These are phyloP conservation scores for Boechera retrofracta DNA, from an alignment of 345 rosid species.

Conservation along the genomic window DNA sequence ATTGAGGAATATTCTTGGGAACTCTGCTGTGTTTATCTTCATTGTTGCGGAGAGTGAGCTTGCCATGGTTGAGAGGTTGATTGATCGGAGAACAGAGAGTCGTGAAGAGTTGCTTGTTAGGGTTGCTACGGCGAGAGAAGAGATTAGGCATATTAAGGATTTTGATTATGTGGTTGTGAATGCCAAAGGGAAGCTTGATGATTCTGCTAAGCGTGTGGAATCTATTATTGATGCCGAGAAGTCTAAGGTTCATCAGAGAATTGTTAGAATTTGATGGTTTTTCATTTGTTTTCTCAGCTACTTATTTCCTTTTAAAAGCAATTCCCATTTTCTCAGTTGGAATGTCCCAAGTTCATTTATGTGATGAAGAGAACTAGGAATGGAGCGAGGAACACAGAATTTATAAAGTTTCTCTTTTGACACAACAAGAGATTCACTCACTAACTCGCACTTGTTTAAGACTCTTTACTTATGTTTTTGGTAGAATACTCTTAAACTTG, in stretches of 20 bases:
- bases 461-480: neutral
- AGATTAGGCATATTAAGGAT: constrained; percentile 58
- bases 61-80: constrained; percentile 75
- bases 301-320: constrained; percentile 35
- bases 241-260: constrained; percentile 73
- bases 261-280: constrained; percentile 50
- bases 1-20: constrained; percentile 64
- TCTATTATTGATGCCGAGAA: constrained; percentile 91
- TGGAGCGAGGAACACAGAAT: neutral
- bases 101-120: constrained; percentile 75
- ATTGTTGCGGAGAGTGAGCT: constrained; percentile 78
- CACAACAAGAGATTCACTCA: neutral
- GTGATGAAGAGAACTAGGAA: neutral
- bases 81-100: constrained; percentile 77
- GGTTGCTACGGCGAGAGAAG: constrained; percentile 79
- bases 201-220: constrained; percentile 65
- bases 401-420: neutral
- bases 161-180: constrained; percentile 85
- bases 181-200: constrained; percentile 75
- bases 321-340: constrained; percentile 35
- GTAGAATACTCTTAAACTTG: neutral
- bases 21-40: constrained; percentile 76
- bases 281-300: neutral
- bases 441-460: neutral
- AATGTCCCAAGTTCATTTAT: constrained; percentile 11